Evolutionary conservation across 2,329 filamentous ascomycete genomes (phyloP), one percentile per base, ranked within the genome.

Genomic region (Pestalotiopsis sp.): DNA sequence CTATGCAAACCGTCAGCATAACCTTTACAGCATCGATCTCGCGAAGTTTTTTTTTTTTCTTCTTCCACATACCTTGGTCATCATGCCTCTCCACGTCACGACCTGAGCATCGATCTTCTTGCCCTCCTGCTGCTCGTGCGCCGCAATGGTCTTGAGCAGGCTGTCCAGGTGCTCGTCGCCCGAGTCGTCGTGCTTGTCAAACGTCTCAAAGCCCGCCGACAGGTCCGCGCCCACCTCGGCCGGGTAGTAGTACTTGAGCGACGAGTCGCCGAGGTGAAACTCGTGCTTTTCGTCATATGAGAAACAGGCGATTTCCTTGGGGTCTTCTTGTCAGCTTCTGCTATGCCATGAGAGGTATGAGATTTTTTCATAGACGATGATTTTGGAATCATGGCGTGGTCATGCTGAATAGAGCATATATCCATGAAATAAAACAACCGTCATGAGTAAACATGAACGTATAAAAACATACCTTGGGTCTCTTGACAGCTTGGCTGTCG

Each of bases 61-160:
- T n/a, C n/a, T n/a, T 23, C 23, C 23, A 23, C 23, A 23, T 78
- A 95, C 94, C 87, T 98, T 99, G 71, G 96, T 98, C 91, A 99
- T 95, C 94, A 98, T 98, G 49, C 96, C 96, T 76, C 96, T 87
- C 95, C 95, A 99, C 1, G 95, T 98, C 65, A 98, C 86, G 61
- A 98, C 79, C 74, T 97, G 90, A 2, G 92, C 91, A 70, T 94
- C 90, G 39, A 91, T 90, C 76, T 87, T 91, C 75, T 88, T 85
- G 2, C 88, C 87, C 0, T 86, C 89, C 72, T 90, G 85, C 78
- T 90, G 85, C 81, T 98, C 96, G 72, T 93, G 85, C 31, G 87
- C 86, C 63, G 90, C 84, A 61, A 99, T 89, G 1, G 94, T 91
- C 70, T 89, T 90, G 25, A 99, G 84, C 38, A 99, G 84, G 70